These are phyloP conservation scores for Chamaecrista fasciculata DNA, from an alignment of 306 rosid genomes.

Conservation along the genomic window DNA sequence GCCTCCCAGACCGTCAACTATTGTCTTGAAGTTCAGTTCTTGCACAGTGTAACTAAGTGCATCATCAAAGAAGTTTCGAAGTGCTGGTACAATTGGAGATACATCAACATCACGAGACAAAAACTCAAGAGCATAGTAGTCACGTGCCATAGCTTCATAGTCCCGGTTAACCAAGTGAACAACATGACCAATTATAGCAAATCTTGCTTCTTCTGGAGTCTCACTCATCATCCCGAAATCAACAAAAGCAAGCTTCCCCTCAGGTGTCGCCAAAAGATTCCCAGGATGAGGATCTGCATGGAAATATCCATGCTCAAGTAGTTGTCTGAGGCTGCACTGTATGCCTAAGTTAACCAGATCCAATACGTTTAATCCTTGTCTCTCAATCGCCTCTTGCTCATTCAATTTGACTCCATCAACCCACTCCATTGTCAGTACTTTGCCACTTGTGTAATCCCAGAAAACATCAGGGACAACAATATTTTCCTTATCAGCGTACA, in stretches of 20 bases:
- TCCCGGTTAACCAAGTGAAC: slow-evolving; percentile 98
- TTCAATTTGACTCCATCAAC: slow-evolving; percentile 87
- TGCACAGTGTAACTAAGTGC: slow-evolving; percentile 84
- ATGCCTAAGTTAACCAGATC: slow-evolving; percentile 83
- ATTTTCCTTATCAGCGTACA: slow-evolving; percentile 93
- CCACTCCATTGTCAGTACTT: slow-evolving; percentile 95
- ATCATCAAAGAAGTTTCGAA: slow-evolving; percentile 79
- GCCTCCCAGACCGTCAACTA: slow-evolving; percentile 92
- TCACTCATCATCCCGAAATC: slow-evolving; percentile 99
- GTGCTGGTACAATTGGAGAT: slow-evolving; percentile 88
- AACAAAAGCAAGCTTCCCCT: slow-evolving; percentile 93
- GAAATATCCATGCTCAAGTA: slow-evolving; percentile 92
- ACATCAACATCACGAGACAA: slow-evolving; percentile 79
- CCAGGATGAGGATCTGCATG: slow-evolving; percentile 99
- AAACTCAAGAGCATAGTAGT: slow-evolving; percentile 86
- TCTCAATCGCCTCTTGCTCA: slow-evolving; percentile 89
- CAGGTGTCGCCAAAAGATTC: slow-evolving; percentile 94
- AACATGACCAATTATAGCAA: slow-evolving; percentile 85
- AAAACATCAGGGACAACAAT: slow-evolving; percentile 84
- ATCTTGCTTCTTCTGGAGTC: slow-evolving; percentile 93
- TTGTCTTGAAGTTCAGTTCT: slow-evolving; percentile 90
- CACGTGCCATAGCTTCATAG: slow-evolving; percentile 98
- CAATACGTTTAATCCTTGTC: slow-evolving; percentile 80
- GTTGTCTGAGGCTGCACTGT: slow-evolving; percentile 93
- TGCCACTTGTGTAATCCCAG: slow-evolving; percentile 87